Evolutionary conservation across 2,329 filamentous ascomycete species (phyloP), one percentile per base, ranked within the genome.

Genomic region (Sporothrix euskadiensis): DNA sequence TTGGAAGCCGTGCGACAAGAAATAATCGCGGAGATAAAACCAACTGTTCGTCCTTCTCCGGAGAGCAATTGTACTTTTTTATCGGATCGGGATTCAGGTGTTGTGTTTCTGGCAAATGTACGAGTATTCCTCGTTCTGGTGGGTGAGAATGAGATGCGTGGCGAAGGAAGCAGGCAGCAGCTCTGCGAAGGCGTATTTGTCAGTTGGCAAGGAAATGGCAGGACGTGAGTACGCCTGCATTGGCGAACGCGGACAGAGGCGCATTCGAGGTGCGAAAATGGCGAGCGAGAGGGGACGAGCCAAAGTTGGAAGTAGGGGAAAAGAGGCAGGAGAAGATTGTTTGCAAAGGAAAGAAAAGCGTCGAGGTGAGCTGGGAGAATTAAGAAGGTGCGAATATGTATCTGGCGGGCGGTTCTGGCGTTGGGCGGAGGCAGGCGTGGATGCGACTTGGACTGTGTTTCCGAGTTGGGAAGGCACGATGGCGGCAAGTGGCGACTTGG

Each of bases 381-480:
- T 26, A n/a, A 14, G n/a, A 44, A 49, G 44, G 44, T 44, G 35
- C n/a, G 35, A 22, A 41, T n/a, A 30, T 14, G 39, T 66, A 66
- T 66, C 26, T 44, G 69, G 12, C 22, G 26, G 32, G 32, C 30
- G 44, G n/a, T 57, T 56, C 54, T 61, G 52, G 44, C 56, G 66
- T 19, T 63, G 63, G 44, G n/a, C 57, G 35, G 44, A 63, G 39
- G 57, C 57, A 47, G 57, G 39, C 30, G 68, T 47, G 22, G 56
- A 44, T 26, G 59, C 35, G 71, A 56, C 61, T 66, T 47, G 61
- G n/a, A 26, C 56, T 35, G 70, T 63, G 56, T 66, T 73, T 73
- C 73, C 73, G 26, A 71, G 71, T 75, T 74, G 71, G 74, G 74
- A 75, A 74, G 71, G 74, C 73, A 74, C 73, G 65, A 73, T 63